Percentiles rank a stretch among this genome's conserved stretches.
These are phyloP conservation scores for grape (Vitis vinifera) DNA, from an alignment of 164 flowering plant genomes.

Conservation along the genomic window DNA sequence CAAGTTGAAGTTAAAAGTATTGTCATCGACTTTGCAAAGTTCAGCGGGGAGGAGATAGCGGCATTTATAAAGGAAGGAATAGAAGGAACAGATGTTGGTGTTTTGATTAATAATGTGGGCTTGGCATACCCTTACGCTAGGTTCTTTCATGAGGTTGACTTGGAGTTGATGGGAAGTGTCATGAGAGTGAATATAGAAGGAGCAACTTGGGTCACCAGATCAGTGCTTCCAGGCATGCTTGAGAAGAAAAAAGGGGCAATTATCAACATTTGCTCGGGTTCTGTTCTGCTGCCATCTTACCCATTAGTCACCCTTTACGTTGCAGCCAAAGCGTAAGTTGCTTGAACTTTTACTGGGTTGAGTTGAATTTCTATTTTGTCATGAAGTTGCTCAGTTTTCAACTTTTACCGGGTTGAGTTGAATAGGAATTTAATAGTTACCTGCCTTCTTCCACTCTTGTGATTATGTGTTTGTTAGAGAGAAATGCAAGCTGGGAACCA, in stretches of 20 bases:
- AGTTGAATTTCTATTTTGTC: constrained; percentile 23
- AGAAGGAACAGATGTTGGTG: constrained; percentile 48
- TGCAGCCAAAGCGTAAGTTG: constrained; percentile 62
- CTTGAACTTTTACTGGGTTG: neutral
- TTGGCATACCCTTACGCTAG: constrained; percentile 44
- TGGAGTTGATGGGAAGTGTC: constrained; percentile 31
- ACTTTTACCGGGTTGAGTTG: too few species aligned
- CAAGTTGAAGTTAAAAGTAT: constrained; percentile 19
- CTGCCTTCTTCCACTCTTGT: too few species aligned
- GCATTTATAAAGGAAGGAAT: constrained; percentile 26
- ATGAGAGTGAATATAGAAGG: constrained; percentile 51
- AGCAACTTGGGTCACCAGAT: constrained; percentile 38
- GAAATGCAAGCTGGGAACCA: too few species aligned
- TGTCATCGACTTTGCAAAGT: constrained; percentile 26
- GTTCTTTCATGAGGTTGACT: constrained; percentile 61
- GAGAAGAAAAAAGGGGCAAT: constrained; percentile 46
- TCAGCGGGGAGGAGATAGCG: constrained; percentile 1
- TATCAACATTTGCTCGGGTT: constrained; percentile 57
- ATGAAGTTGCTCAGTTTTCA: neutral
- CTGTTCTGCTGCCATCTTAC: constrained; percentile 47
- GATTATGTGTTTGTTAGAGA: too few species aligned
- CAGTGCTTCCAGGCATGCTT: constrained; percentile 42
- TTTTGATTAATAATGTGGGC: constrained; percentile 62
- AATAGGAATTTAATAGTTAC: too few species aligned
- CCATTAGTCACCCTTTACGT: constrained; percentile 57